A percentile compares a stretch with the other conserved stretches of the same genome.
Conservation (phyloP, 2,329 filamentous ascomycete genomes). For the Neodidymelliopsis sp. region DNA sequence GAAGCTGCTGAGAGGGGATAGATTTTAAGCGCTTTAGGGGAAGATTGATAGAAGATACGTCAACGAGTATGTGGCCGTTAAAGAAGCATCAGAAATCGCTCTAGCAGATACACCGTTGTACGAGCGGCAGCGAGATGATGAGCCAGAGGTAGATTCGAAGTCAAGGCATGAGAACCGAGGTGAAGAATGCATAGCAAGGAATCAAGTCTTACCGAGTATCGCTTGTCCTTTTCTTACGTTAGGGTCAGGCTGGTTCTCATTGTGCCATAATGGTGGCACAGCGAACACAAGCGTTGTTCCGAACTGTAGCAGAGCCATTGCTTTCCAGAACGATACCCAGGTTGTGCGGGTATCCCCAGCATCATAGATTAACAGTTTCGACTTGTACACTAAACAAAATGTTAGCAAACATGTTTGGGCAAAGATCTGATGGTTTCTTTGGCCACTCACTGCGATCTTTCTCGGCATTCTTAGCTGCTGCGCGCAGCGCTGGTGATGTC, state of each 20-base stretch:
- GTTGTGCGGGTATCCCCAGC: slow-evolving; percentile 47
- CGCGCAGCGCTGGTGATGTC: slow-evolving; percentile 32
- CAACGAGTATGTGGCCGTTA: neutral
- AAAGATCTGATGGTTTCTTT: neutral
- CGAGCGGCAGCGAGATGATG: no score
- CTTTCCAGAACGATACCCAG: slow-evolving; percentile 49
- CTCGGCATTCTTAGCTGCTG: slow-evolving; percentile 27
- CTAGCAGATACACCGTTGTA: neutral
- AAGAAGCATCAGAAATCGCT: neutral
- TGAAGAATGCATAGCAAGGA: neutral
- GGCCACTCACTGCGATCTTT: slow-evolving; percentile 33
- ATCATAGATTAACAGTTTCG: slow-evolving; percentile 46
- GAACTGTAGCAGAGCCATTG: slow-evolving; percentile 45
- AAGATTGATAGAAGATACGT: no score
- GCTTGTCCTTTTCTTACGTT: slow-evolving; percentile 38
- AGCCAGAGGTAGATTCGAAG: neutral
- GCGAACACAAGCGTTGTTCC: slow-evolving; percentile 41
- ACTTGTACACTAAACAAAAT: slow-evolving; percentile 30
- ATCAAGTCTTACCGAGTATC: slow-evolving; percentile 35
- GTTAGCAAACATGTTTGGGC: slow-evolving; percentile 4
- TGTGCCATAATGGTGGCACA: slow-evolving; percentile 43
- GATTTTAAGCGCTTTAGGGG: no score
- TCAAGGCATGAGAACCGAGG: neutral
- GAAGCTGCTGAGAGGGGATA: neutral
- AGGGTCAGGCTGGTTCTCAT: slow-evolving; percentile 44